Evolutionary conservation across 2,329 filamentous ascomycete species (phyloP), one percentile per base, ranked within the genome.

Genomic region (Alternaria triticina): DNA sequence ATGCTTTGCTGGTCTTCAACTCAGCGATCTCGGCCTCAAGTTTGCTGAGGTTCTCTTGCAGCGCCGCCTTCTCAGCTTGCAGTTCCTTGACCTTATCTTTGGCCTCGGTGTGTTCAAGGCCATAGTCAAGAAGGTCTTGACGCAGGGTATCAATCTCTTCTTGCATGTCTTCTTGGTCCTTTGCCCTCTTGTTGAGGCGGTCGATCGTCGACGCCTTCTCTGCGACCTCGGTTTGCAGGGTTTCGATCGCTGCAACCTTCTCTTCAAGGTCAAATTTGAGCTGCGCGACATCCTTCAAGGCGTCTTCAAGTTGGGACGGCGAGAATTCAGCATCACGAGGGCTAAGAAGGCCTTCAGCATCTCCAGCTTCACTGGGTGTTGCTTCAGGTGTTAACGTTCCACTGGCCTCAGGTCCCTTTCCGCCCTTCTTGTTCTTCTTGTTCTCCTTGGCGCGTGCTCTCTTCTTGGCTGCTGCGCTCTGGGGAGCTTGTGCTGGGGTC

Each of bases 111-210:
- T 95, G 91, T 64, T 96, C 92, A 70, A 94, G 88, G 10, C 94
- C 94, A 65, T 96, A 89, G 52, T 88, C 85, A 46, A 95, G 82
- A 8, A 98, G 83, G 68, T 94, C 92, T 59, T 97, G 93, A 54
- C 91, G 88, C 64, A 98, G 83, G 4, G 88, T 89, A 72, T 96
- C 93, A 62, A 97, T 91, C 80, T 98, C 94, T 72, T 97, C 94
- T 25, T 88, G 86, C 46, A 97, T 83, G 20, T 90, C 90, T 57
- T 95, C 92, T 73, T 90, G 87, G 60, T 96, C 92, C 15, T 90
- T 91, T 74, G 92, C 84, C 77, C 91, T 90, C 59, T 87, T 86
- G 25, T 87, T 87, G 6, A 97, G 83, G 13, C 86, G 86, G 57
- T 92, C 88, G 56, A 97, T 94, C 43, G 89, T 89, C 1, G 85